These are phyloP conservation scores for Fragaria iinumae DNA, from an alignment of 306 rosid species.

Conservation along the genomic window DNA sequence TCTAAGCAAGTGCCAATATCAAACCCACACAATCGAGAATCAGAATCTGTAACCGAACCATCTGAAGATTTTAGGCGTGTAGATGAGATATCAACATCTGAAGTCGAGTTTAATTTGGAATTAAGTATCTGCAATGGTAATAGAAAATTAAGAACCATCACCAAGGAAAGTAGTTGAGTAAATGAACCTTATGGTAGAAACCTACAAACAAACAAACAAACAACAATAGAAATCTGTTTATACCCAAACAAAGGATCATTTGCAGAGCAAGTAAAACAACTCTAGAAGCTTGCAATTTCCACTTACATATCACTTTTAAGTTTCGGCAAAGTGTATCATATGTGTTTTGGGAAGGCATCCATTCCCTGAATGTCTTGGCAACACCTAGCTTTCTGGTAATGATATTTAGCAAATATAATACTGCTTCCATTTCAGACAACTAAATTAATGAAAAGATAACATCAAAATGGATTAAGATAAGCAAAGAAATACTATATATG, in stretches of 20 bases:
- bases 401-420: not conserved
- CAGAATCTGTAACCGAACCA: constrained; percentile 77
- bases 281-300: not conserved
- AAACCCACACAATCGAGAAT: constrained; percentile 67
- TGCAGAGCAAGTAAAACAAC: not conserved
- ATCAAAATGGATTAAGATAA: not conserved
- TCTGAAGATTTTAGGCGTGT: constrained; percentile 55
- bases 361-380: not conserved
- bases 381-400: not conserved
- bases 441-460: not conserved
- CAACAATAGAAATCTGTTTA: not conserved
- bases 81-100: constrained; percentile 31
- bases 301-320: not conserved
- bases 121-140: constrained; percentile 61
- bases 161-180: too few relatives aligned
- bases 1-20: constrained; percentile 97
- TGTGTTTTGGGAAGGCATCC: not conserved
- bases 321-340: not conserved
- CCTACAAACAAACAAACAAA: not conserved
- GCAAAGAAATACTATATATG: constrained; percentile 2
- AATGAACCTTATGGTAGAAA: not conserved
- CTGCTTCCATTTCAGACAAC: not conserved
- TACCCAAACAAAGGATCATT: not conserved
- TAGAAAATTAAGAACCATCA: not conserved
- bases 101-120: constrained; percentile 57